phyloP scores from a whole-genome alignment of 306 rosid species.

The Senna tora region DNA sequence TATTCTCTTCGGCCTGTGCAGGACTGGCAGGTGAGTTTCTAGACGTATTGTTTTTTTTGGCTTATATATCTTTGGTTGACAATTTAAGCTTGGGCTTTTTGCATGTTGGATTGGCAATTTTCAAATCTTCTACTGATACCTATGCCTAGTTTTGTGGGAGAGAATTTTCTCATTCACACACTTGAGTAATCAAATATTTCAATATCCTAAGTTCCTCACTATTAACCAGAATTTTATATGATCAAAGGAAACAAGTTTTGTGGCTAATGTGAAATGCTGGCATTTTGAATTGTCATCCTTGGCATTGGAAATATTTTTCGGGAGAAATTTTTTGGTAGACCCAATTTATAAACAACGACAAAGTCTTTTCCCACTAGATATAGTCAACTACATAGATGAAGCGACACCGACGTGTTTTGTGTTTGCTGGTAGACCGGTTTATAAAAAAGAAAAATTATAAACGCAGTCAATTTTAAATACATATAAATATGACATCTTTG shows the following conservation, averaged over 20 bases:
- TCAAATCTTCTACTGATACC: not conserved
- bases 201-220: too few relatives aligned
- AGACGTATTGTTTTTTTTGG: not conserved
- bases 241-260: not conserved
- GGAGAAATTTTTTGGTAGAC: too few relatives aligned
- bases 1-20: constrained; percentile 84
- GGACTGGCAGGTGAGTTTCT: constrained; percentile 66
- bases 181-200: not conserved
- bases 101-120: not conserved
- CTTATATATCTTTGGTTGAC: constrained; percentile 1
- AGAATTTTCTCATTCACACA: not conserved
- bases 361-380: too few relatives aligned
- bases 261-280: not conserved
- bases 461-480: not conserved
- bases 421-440: too few relatives aligned
- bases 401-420: too few relatives aligned
- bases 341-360: too few relatives aligned
- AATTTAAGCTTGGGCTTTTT: not conserved
- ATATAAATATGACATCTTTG: too few relatives aligned
- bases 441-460: too few relatives aligned
- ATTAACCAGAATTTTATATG: not conserved
- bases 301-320: not conserved
- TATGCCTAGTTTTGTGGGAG: not conserved
- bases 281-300: not conserved
- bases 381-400: too few relatives aligned